Evolutionary conservation across 768 basidiomycete species (phyloP), one percentile per base, ranked within the genome.

Genomic region (Rhodotorula graminis): DNA sequence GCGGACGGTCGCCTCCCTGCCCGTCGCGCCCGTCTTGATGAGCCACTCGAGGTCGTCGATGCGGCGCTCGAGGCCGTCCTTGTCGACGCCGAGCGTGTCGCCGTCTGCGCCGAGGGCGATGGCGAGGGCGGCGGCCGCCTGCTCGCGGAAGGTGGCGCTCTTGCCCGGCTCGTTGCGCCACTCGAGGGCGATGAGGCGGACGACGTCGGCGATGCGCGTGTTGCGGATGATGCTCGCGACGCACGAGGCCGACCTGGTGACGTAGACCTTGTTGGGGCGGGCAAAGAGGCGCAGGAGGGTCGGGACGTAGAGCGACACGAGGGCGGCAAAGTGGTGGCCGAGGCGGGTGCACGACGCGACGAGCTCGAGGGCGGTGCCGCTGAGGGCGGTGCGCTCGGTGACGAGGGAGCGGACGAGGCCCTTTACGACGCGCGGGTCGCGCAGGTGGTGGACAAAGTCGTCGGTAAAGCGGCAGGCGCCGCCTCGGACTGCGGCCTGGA

Each of bases 231-330:
- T 81, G 23, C 78, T 78, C 31, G 69, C 44, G 14, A 83, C 70
- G 57, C 80, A 81, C 64, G 81, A 78, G 53, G 80, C 78, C 16
- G 83, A 77, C 18, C 83, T 79, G 46, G 80, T 76, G 64, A 83
- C 72, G 75, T 81, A 82, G 50, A 83, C 81, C 69, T 83, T 83
- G 79, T 83, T 83, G 19, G 82, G 82, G 40, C 81, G 72, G 52
- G 80, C 81, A 49, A 82, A 81, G 40, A 83, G 80, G 46, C 78
- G 74, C 44, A 83, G 76, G 23, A 82, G 67, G 3, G 81, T 76
- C 31, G 82, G 81, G 23, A 82, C 65, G 76, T 82, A 83, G 70
- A 80, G 76, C 19, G 77, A 72, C 44, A 82, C 76, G 42, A 83
- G 81, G 5, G 82, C 80, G 6, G 76, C 70, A 67, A 83, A 83